phyloP scores from a whole-genome alignment of 163 green algal species.

The Coccomyxa subellipsoidea region DNA sequence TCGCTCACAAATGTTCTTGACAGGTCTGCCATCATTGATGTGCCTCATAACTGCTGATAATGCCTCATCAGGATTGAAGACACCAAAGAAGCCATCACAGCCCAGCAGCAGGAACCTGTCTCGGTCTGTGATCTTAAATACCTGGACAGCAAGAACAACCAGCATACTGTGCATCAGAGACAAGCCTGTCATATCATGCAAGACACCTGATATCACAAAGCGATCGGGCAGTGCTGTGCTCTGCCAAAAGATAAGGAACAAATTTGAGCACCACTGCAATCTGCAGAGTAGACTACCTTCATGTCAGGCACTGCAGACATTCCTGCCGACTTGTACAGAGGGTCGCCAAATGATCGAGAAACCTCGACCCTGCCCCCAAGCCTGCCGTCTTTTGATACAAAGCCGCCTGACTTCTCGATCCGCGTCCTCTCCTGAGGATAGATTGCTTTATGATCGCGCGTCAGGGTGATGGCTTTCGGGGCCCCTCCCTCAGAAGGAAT shows the following conservation, averaged over 20 bases:
- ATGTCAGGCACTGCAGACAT: constrained; percentile 38
- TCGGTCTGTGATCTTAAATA: constrained; percentile 41
- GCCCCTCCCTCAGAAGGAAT: neutral
- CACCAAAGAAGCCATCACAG: constrained; percentile 71
- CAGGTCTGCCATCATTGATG: constrained; percentile 25
- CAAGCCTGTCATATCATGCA: no score
- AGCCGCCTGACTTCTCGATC: constrained; percentile 63
- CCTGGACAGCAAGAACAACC: neutral
- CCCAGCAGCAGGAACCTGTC: constrained; percentile 62
- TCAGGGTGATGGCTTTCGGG: constrained; percentile 49
- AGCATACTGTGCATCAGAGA: neutral
- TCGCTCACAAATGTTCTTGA: constrained; percentile 53
- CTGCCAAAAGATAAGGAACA: no score
- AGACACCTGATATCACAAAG: no score
- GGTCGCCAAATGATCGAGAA: constrained; percentile 66
- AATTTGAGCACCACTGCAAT: no score
- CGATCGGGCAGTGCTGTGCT: no score
- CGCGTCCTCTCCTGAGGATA: constrained; percentile 51
- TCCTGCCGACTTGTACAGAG: constrained; percentile 54
- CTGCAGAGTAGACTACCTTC: no score
- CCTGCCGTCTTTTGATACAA: constrained; percentile 38
- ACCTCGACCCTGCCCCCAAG: constrained; percentile 46
- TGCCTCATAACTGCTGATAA: constrained; percentile 32
- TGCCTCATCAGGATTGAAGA: constrained; percentile 51
- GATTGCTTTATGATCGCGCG: constrained; percentile 61